Percentiles rank a stretch among this genome's conserved stretches.
Evolutionary conservation across 345 rosid genomes (phyloP).

Genomic region (Crucihimalaya himalaica): DNA sequence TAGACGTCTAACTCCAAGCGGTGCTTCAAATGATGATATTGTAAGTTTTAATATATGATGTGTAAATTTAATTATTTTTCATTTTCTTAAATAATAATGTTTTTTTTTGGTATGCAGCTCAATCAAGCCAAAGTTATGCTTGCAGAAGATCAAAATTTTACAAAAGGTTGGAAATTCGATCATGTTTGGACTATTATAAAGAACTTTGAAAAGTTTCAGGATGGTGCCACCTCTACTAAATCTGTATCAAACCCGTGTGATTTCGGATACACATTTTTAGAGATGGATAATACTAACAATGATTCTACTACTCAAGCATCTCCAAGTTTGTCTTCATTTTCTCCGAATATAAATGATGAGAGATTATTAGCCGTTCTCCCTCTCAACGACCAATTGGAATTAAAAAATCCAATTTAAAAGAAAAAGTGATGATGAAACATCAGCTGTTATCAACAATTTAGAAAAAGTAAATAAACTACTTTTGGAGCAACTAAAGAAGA

Average conservation of each 20-base stretch:
- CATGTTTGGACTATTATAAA: too few relatives aligned
- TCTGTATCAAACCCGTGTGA: background rate
- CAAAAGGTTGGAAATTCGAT: too few relatives aligned
- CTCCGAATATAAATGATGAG: background rate
- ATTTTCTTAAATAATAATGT: too few relatives aligned
- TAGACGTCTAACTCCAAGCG: background rate
- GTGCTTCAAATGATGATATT: background rate
- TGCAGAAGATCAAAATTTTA: too few relatives aligned
- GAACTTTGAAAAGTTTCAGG: background rate
- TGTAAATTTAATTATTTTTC: too few relatives aligned
- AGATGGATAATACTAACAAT: background rate
- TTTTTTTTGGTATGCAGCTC: too few relatives aligned
- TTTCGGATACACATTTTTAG: too few relatives aligned
- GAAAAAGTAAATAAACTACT: background rate
- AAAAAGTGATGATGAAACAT: background rate
- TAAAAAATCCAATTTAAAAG: background rate
- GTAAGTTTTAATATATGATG: background rate
- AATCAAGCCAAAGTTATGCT: too few relatives aligned
- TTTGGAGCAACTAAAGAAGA: background rate
- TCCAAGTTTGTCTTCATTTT: background rate
- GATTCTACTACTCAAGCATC: background rate
- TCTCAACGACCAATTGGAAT: background rate
- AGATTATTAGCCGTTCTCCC: background rate
- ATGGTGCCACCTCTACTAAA: background rate
- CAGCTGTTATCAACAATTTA: background rate